A percentile compares a stretch with the other conserved stretches of the same genome.
phyloP scores from a whole-genome alignment of 2,329 filamentous ascomycete genomes.

The Cryphonectria radicalis region DNA sequence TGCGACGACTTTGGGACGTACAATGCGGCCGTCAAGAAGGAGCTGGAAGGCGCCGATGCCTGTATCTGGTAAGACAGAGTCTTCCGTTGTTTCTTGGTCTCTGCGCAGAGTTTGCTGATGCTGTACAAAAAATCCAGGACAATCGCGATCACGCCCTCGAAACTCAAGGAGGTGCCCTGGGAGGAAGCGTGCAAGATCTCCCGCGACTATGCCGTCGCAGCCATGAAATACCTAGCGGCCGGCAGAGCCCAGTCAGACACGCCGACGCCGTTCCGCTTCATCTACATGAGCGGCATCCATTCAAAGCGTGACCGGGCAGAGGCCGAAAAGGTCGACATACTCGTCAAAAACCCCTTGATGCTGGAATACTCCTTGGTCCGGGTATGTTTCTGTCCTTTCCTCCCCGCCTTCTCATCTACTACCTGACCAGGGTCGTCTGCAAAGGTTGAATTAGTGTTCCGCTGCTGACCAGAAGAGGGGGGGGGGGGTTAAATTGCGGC shows the following conservation, averaged over 20 bases:
- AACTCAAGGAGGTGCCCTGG: conserved; percentile 27
- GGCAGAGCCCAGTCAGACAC: conserved; percentile 30
- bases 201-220: conserved; percentile 33
- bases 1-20: conserved; percentile 47
- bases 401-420: not conserved
- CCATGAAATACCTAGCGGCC: conserved; percentile 33
- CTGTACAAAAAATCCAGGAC: conserved; percentile 32
- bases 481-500: not conserved
- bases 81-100: not conserved
- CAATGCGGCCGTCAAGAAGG: conserved; percentile 43
- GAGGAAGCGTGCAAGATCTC: conserved; percentile 34
- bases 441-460: not conserved
- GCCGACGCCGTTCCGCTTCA: conserved; percentile 39
- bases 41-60: conserved; percentile 46
- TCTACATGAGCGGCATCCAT: conserved; percentile 40
- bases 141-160: conserved; percentile 36
- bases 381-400: conserved; percentile 39
- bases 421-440: not conserved
- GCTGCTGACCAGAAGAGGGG: not conserved
- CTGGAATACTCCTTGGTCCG: conserved; percentile 50
- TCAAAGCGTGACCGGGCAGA: conserved; percentile 51
- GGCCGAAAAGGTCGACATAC: conserved; percentile 39
- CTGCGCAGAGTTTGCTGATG: not conserved
- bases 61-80: conserved; percentile 45
- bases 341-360: conserved; percentile 29